Base-by-base conservation (phyloP, 805 yeast genomes). In the Candida berthetii region DNA sequence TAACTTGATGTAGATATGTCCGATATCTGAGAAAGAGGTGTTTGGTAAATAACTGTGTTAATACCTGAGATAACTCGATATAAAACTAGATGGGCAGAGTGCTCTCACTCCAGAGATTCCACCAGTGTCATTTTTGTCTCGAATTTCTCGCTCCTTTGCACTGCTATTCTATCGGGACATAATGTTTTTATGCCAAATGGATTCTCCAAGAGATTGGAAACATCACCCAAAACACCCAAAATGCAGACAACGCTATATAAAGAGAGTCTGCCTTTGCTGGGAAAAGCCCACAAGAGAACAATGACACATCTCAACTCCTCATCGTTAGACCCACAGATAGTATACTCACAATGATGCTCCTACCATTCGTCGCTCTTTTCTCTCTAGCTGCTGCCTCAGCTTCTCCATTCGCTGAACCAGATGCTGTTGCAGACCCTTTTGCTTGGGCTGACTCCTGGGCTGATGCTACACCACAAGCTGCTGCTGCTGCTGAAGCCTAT, bases 401-500 rank as follows among this genome's bases (percentile, higher is more conserved):
- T 3, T 8, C 40, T 31, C 32, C 34, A 16, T 9, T 31, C 10
- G 34, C 34, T 31, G 34, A 31, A 9, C 22, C 38, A 18, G 32
- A 27, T 11, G 42, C 42, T 20, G 11, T 16, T 7, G 42, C 42
- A 7, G 37, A 31, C 19, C 39, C 42, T 6, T 31, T 28, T 4
- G 39, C 46, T 2, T 14, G 29, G 17, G 44, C 55, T 4, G 44
- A 33, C 9, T 46, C 55, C 15, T 52, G 55, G 55, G 54, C 49
- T 9, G 10, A 36, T 1, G 55, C 55, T n/a, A 40, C 39, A 34
- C 54, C 55, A n/a, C 36, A 35, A 4, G 52, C 56, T 22, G 40
- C 37, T 8, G 54, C 56, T 27, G 56, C 53, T 38, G 55, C 57
- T 32, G 28, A 40, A 11, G 57, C 58, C 25, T 48, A 47, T 31